Evolutionary conservation across 116 monocot genomes (phyloP).

Genomic region (Trichopus zeylanicus): DNA sequence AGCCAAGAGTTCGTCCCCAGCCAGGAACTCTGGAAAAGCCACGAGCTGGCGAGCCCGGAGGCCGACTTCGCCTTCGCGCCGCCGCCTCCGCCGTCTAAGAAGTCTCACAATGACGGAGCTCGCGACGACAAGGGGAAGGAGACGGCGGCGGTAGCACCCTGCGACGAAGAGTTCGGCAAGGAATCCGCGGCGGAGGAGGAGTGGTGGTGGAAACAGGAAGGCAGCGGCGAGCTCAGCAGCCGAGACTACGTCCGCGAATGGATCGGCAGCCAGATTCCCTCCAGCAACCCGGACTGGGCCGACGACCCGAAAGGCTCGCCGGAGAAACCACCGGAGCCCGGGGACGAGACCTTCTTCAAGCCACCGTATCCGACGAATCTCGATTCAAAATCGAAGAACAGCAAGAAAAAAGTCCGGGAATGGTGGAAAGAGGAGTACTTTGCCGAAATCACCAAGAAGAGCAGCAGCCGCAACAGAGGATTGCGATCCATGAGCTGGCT

Average conservation of each 20-base stretch:
- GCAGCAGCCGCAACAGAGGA: constrained; percentile 2
- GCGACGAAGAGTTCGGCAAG: neutral
- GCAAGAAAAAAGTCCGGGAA: constrained; percentile 58
- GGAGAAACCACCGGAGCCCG: neutral
- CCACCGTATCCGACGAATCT: too few relatives aligned
- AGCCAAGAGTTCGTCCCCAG: constrained; percentile 51
- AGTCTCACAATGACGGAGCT: neutral
- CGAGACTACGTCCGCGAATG: constrained; percentile 73
- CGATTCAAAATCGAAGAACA: too few relatives aligned
- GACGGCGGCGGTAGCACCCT: neutral
- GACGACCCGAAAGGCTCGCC: constrained; percentile 15
- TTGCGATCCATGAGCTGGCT: constrained; percentile 18
- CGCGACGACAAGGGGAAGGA: neutral
- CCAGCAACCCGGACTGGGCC: constrained; percentile 38
- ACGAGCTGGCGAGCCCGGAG: constrained; percentile 18
- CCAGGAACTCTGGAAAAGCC: constrained; percentile 30
- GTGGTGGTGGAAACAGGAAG: constrained; percentile 95
- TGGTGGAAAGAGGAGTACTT: constrained; percentile 97
- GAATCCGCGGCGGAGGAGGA: constrained; percentile 19
- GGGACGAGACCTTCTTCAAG: constrained; percentile 1
- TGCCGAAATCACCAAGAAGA: constrained; percentile 49
- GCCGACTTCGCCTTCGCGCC: constrained; percentile 10
- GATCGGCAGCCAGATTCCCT: constrained; percentile 74
- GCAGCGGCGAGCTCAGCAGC: constrained; percentile 41
- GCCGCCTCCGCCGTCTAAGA: neutral